Base-by-base conservation (phyloP, 345 rosid species). In the Salix caprea region DNA sequence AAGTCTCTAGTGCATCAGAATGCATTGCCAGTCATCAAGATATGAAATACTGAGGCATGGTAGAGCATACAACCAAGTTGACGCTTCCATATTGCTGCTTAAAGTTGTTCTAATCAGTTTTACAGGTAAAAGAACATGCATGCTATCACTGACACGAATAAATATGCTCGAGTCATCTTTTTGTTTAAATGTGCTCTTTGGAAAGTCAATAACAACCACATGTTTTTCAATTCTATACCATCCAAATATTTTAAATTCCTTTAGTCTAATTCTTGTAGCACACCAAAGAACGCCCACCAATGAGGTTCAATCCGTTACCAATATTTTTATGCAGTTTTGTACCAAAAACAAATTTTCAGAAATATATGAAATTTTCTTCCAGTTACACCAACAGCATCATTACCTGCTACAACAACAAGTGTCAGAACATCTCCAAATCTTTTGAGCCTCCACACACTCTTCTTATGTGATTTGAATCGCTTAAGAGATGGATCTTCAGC, bases 341-440 rank as follows among this genome's bases (percentile, higher is more conserved):
- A 58, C 64, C 28, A 58, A n/a, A 42, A 56, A 56, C 13, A 10
- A 9, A 7, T 3, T 9, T 54, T 58, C 9, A 52, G 58, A n/a
- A n/a, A 0, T 30, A 52, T 28, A 67, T 40, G 24, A 24, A 66
- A 74, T 26, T 64, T 18, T 23, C 56, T 5, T 36, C 24, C 13
- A 40, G 48, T 15, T 46, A 72, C 26, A 60, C 21, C 62, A 84
- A 44, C 78, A 16, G 39, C 13, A 69, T 24, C 48, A 67, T 10
- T 84, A 91, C 98, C 97, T 86, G 98, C 97, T 76, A 94, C 89
- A 62, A 91, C 92, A 23, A 87, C 90, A 74, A 89, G n/a, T 0
- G 95, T 96, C 68, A 96, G 97, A 77, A 90, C 88, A 88, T 94
- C 97, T 67, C 95, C 95, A 21, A 94, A 30, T 74, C 86, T 90